Percentiles rank a stretch among this genome's conserved stretches.
Conservation (phyloP, 768 basidiomycete species). For the Guyanaporus albipodus region DNA sequence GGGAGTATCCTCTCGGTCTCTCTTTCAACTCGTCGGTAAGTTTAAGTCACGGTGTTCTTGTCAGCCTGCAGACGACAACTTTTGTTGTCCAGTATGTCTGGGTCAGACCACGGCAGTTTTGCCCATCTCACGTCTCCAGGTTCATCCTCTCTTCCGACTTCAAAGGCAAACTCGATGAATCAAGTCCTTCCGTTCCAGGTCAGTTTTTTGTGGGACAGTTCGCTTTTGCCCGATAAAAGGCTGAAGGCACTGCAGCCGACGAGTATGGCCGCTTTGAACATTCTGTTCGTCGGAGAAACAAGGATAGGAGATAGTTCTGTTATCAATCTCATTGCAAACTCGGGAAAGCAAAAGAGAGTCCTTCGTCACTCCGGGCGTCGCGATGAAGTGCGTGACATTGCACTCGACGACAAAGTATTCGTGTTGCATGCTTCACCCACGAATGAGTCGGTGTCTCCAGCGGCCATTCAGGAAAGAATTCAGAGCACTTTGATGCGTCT, state of each 20-base stretch:
- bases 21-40: constrained; percentile 8
- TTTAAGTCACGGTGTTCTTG: background rate
- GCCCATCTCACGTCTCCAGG: constrained; percentile 5
- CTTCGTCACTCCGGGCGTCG: background rate
- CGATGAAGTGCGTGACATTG: constrained; percentile 8
- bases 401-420: constrained; percentile 16
- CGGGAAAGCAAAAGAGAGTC: background rate
- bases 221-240: background rate
- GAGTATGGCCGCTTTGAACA: constrained; percentile 7
- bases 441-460: constrained; percentile 2
- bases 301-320: constrained; percentile 15
- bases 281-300: constrained; percentile 24
- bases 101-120: constrained; percentile 10
- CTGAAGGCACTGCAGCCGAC: constrained; percentile 12
- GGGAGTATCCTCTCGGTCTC: background rate
- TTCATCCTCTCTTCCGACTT: constrained; percentile 10
- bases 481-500: constrained; percentile 8
- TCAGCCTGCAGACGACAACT: background rate
- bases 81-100: constrained; percentile 15
- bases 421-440: constrained; percentile 4
- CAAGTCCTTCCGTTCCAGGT: constrained; percentile 6
- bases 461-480: background rate
- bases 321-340: constrained; percentile 14
- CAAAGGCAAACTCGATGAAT: constrained; percentile 11
- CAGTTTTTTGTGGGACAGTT: background rate